Base-by-base conservation (phyloP, 176 grass and related monocot species). In the Panicum miliaceum region DNA sequence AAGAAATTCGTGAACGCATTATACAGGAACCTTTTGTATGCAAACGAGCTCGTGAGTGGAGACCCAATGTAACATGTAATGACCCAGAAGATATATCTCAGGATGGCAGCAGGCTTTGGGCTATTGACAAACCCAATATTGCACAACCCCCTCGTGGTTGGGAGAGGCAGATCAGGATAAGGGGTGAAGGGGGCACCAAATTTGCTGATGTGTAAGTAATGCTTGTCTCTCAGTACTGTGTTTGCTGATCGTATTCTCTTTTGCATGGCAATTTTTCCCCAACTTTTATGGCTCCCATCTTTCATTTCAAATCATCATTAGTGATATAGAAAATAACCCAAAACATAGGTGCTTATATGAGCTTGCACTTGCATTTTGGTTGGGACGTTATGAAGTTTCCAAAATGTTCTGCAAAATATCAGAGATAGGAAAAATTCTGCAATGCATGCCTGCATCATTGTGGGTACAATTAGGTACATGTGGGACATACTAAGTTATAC, bases 41-140 rank as follows among this genome's bases (percentile, higher is more conserved):
- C 15, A 82, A 94, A 70, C 81, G 88, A 51, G 93, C 96, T 36
- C 64, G 83, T 36, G 96, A 99, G 64, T 96, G 96, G 96, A 92
- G 84, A 41, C 91, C 91, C 26, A 81, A 88, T 68, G 79, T 99
- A 68, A 70, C 84, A 75, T 99, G 96, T 38, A 71, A 90, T 43
- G 91, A 99, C 38, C 80, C 65, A 82, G 91, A 90, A 86, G 96
- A 99, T 76, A 99, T 99, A 73, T 99, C 93, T 75, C 96, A 99
- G 73, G 96, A 99, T 77, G 96, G 96, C 48, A 93, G 89, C 64
- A 93, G 96, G 56, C 77, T 99, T 42, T 99, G 96, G 96, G 96
- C 96, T 81, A 99, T 99, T 46, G 96, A 99, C 85, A 99, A 91
- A 78, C 96, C 96, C 51, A 95, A 94, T 68, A 98, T 98, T 64